A percentile compares a stretch with the other conserved stretches of the same genome.
phyloP scores from a whole-genome alignment of 2,329 filamentous ascomycete species.

The Colletotrichum eleusines region DNA sequence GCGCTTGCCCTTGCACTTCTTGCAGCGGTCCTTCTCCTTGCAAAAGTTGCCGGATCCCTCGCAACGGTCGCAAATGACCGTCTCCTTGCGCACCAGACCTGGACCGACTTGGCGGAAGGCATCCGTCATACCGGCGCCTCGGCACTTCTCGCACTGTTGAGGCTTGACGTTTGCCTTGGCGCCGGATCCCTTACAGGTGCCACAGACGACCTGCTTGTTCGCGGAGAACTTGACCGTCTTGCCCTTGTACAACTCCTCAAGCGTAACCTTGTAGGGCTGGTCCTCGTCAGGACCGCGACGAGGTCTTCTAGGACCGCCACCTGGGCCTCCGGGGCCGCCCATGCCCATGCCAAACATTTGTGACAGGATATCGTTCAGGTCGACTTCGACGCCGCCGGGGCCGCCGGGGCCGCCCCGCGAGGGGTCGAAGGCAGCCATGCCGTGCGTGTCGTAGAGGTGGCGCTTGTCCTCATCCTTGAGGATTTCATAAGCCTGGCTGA shows the following conservation, averaged over 20 bases:
- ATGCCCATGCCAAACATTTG: slow-evolving; percentile 91
- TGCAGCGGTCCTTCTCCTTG: slow-evolving; percentile 97
- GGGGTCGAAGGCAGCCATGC: slow-evolving; percentile 95
- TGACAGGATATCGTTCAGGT: slow-evolving; percentile 91
- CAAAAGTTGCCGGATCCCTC: slow-evolving; percentile 86
- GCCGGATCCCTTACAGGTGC: slow-evolving; percentile 86
- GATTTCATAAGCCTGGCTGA: slow-evolving; percentile 97
- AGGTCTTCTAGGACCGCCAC: slow-evolving; percentile 69
- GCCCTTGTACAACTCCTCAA: slow-evolving; percentile 98
- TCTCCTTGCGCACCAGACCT: slow-evolving; percentile 85
- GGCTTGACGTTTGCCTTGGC: slow-evolving; percentile 93
- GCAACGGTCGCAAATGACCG: slow-evolving; percentile 85
- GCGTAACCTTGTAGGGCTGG: slow-evolving; percentile 88
- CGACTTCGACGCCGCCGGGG: slow-evolving; percentile 76
- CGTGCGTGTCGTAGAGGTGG: slow-evolving; percentile 90
- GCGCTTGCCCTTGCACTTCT: slow-evolving; percentile 96
- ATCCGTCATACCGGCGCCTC: slow-evolving; percentile 82
- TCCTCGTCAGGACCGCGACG: slow-evolving; percentile 86
- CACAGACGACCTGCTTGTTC: slow-evolving; percentile 93
- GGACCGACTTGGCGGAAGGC: slow-evolving; percentile 87
- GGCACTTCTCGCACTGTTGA: slow-evolving; percentile 85
- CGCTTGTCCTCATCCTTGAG: slow-evolving; percentile 96
- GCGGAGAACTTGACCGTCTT: slow-evolving; percentile 98
- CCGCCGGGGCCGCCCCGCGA: slow-evolving; percentile 68
- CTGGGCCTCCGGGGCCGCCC: slow-evolving; percentile 58